Base-by-base conservation (phyloP, 1,139 yeast species). In the Casaregolazyma suthepensis region DNA sequence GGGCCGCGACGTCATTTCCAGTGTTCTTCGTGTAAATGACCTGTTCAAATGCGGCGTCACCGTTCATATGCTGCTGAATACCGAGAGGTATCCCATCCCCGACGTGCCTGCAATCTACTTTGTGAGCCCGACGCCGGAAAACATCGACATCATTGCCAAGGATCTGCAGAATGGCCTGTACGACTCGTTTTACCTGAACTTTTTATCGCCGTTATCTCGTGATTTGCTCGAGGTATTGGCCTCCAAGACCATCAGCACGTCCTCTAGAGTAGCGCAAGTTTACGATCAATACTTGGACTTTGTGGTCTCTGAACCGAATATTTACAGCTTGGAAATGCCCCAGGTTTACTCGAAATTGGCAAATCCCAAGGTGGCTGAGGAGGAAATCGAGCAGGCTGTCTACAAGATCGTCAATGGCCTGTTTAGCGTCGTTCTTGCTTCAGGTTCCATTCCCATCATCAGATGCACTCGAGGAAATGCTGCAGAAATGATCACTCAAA, bases 61-160 rank as follows among this genome's bases (percentile, higher is more conserved):
- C 0, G 86, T 90, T 61, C 98, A 93, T 68, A 77, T 93, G 57
- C 71, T 86, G 55, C 81, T 91, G 53, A 76, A 77, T 55, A 75
- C 87, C 50, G 80, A 80, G 54, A 75, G 99, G 58, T 80, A 91
- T 22, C 80, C 93, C 1, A 76, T 93, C 53, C 89, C 96, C 1
- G 99, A 93, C 63, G 98, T 91, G 7, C 96, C 98, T 0, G 99
- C 83, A 2, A 82, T 94, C 48, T 93, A 94, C 71, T 91, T 94
- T 63, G 83, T 93, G 46, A 87, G 87, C 56, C 99, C 99, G 3
- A 87, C 95, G 0, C 73, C 77, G 40, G 91, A 82, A 52, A 94
- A 93, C 66, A 75, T 93, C 48, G 71, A 79, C 46, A 66, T 72
- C 23, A 85, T 93, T 40, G 78, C 89, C 18, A 79, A 80, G 50